Base-by-base conservation (phyloP, 2,329 filamentous ascomycete species). In the Chalara sp. region DNA sequence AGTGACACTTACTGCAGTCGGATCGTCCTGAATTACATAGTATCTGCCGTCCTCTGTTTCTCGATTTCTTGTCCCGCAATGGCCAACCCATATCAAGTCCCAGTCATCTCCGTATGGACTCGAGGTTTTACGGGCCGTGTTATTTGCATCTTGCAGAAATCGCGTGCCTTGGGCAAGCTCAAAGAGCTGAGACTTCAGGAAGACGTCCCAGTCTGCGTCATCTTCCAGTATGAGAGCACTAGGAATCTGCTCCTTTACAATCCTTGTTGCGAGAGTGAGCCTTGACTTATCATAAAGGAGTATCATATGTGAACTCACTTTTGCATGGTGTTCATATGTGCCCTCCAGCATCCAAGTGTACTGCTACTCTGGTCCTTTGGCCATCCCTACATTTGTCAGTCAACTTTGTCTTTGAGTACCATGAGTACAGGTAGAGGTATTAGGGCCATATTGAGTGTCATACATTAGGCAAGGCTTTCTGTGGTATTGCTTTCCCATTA, bases 181-280 rank as follows among this genome's bases (percentile, higher is more conserved):
- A 39, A 39, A 10, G 35, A 39, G 35, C n/a, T 39, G 35, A n/a
- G 35, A 39, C 35, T 39, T 39, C 35, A 72, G 51, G 30, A 64
- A 59, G 44, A 70, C 63, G 49, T 73, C 71, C 71, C 71, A 74
- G 51, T 74, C 71, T 52, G 70, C 63, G 52, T 74, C 70, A 51
- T 73, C 71, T 53, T 74, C 70, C 50, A 74, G 55, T 11, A 74
- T 70, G 3, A 73, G 51, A 5, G 68, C 70, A 2, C 68, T 68
- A 5, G 65, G 58, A 6, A 69, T 46, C 6, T 61, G 59, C 35
- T 39, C 35, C 35, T 39, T 39, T 10, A 39, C 35, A 2, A 39
- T 39, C 35, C 35, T 39, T 10, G 35, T 10, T 39, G 35, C n/a
- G 10, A 39, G 35, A 39, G 35, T 10, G 8, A n/a, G 35, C 10